Percentiles rank a stretch among this genome's conserved stretches.
Conservation (phyloP, 371 early-diverging fungal genomes). For the Neoconidiobolus thromboides region DNA sequence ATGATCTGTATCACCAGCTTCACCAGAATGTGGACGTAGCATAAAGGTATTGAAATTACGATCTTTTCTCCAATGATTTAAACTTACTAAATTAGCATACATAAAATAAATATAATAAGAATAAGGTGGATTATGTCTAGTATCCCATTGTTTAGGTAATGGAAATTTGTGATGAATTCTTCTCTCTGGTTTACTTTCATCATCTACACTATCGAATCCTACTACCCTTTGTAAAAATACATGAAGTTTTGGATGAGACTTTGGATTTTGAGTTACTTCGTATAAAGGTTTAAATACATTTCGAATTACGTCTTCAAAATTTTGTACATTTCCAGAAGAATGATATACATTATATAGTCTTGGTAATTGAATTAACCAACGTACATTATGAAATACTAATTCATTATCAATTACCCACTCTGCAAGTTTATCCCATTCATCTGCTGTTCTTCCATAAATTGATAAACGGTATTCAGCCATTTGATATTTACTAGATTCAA, state of each 20-base stretch:
- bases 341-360: constrained; percentile 88
- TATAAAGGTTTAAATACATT: constrained; percentile 91
- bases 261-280: constrained; percentile 76
- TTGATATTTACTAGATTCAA: constrained; percentile 92
- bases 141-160: constrained; percentile 65
- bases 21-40: constrained; percentile 91
- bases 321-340: constrained; percentile 32
- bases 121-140: constrained; percentile 79
- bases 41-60: constrained; percentile 85
- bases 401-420: constrained; percentile 87
- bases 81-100: constrained; percentile 71
- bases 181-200: constrained; percentile 85
- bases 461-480: constrained; percentile 87
- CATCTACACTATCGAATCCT: constrained; percentile 96
- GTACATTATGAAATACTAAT: constrained; percentile 75
- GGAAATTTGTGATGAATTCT: constrained; percentile 71
- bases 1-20: constrained; percentile 96
- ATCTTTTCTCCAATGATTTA: constrained; percentile 69
- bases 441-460: constrained; percentile 57
- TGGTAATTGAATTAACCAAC: constrained; percentile 95
- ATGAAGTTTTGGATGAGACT: constrained; percentile 71
- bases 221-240: constrained; percentile 86
- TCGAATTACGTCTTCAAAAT: constrained; percentile 62
- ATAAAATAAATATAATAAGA: constrained; percentile 94
- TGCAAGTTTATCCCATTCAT: constrained; percentile 94